phyloP scores from a whole-genome alignment of 2,329 filamentous ascomycete genomes.

The Colletotrichum sp. region DNA sequence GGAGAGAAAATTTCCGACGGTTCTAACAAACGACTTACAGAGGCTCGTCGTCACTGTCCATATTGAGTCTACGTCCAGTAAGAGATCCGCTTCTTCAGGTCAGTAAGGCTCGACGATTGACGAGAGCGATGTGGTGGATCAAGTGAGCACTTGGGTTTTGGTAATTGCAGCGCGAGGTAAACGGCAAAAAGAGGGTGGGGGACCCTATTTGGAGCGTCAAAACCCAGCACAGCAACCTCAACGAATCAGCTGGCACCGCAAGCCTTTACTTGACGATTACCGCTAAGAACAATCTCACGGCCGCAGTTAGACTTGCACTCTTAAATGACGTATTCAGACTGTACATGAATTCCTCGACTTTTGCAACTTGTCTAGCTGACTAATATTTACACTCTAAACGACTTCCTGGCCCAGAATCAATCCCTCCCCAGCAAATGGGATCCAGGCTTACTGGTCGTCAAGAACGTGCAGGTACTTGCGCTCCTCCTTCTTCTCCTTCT shows the following conservation, averaged over 20 bases:
- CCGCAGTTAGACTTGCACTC: not conserved
- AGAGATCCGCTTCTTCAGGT: not conserved
- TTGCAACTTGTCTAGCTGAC: constrained; percentile 29
- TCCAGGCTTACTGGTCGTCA: constrained; percentile 67
- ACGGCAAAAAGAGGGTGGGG: not conserved
- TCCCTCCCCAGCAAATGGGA: constrained; percentile 22
- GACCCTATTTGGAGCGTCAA: constrained; percentile 1
- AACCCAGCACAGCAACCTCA: not conserved
- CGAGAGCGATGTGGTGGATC: not conserved
- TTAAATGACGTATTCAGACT: not conserved
- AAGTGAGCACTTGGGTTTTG: not conserved
- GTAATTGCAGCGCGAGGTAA: not conserved
- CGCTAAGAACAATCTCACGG: not conserved
- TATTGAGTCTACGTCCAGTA: not conserved
- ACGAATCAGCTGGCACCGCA: constrained; percentile 7
- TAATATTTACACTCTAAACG: constrained; percentile 32
- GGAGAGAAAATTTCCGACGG: not conserved
- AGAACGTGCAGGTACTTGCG: constrained; percentile 96
- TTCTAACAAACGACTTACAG: constrained; percentile 41
- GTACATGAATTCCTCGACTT: constrained; percentile 16
- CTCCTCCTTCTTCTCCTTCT: constrained; percentile 93
- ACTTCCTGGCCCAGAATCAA: constrained; percentile 16
- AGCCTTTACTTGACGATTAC: not conserved
- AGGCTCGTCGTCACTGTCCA: constrained; percentile 51
- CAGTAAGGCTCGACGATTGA: not conserved